A percentile compares a stretch with the other conserved stretches of the same genome.
phyloP scores from a whole-genome alignment of 345 rosid species.

The Adansonia digitata region DNA sequence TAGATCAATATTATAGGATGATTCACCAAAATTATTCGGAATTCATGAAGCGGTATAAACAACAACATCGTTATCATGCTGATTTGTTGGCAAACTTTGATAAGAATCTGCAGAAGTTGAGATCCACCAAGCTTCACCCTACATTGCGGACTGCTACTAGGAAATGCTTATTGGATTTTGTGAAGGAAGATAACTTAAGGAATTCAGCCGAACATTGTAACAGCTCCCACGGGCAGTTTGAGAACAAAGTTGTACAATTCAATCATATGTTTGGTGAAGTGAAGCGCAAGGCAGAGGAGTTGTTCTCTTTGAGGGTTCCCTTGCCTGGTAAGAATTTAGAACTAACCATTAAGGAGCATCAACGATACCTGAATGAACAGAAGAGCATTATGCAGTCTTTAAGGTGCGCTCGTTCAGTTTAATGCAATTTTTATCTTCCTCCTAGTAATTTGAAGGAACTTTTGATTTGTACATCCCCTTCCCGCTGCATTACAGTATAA shows the following conservation, averaged over 20 bases:
- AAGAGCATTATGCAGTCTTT: slow-evolving; percentile 92
- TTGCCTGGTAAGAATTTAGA: slow-evolving; percentile 53
- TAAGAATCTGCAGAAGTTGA: slow-evolving; percentile 79
- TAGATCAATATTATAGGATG: slow-evolving; percentile 80
- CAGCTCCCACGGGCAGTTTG: slow-evolving; percentile 79
- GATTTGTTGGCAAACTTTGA: slow-evolving; percentile 67
- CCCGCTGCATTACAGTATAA: not conserved
- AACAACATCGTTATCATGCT: slow-evolving; percentile 64
- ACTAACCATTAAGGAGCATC: slow-evolving; percentile 57
- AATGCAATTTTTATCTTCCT: not conserved
- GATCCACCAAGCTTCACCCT: slow-evolving; percentile 73
- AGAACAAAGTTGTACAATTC: slow-evolving; percentile 77
- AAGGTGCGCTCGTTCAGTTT: slow-evolving; percentile 50
- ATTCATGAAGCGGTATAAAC: slow-evolving; percentile 79
- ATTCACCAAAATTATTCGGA: slow-evolving; percentile 67
- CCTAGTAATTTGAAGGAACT: not conserved
- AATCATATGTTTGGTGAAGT: slow-evolving; percentile 74
- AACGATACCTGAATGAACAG: slow-evolving; percentile 59
- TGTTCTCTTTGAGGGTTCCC: slow-evolving; percentile 53
- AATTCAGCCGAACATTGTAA: slow-evolving; percentile 64
- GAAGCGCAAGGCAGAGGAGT: slow-evolving; percentile 66
- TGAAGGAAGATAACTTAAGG: slow-evolving; percentile 77
- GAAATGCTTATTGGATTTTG: slow-evolving; percentile 69
- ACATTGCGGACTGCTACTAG: slow-evolving; percentile 48
- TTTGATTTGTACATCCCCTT: not conserved